Evolutionary conservation across 2,329 filamentous ascomycete species (phyloP), one percentile per base, ranked within the genome.

Genomic region (Xenoacremonium recifei): DNA sequence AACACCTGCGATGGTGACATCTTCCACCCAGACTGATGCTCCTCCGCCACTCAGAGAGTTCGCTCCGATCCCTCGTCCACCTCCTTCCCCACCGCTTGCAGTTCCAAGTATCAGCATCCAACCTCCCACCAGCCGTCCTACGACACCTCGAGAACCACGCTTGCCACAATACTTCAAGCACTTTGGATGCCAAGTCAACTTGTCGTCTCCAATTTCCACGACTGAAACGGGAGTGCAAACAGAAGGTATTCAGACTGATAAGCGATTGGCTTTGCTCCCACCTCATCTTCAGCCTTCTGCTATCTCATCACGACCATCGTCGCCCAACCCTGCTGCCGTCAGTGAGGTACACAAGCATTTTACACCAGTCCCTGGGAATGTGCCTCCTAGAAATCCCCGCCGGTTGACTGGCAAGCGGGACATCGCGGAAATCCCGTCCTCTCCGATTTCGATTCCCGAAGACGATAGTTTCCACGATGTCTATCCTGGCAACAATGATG

Each of bases 61-160:
- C 44, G 61, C 38, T 30, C 44, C 31, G 6, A 38, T 37, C 2
- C 57, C 65, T 4, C 55, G 63, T 7, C 40, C 53, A 37, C 65
- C 51, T 35, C 58, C 52, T 49, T 67, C 64, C 9, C 65, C 66
- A 42, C 68, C 71, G 51, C 66, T 80, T 45, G 59, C 74, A 4
- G 86, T 96, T 47, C 92, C 92, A 1, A 87, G 84, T 55, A 99
- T 99, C 60, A 87, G 89, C 42, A 89, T 99, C 38, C 87, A 95
- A 54, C 93, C 93, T 21, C 92, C 93, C 1, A 82, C 77, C 3
- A 95, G 89, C 41, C 80, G 87, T 35, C 90, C 92, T n/a, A 74
- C 84, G 4, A 90, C 89, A 3, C 89, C 89, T 2, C 79, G 78
- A 35, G 80, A 85, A 51, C 83, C 85, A 38, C 76, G 83, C 5